Evolutionary conservation across 495 filamentous ascomycete genomes (phyloP).

Genomic region (Lepidopterella palustris): DNA sequence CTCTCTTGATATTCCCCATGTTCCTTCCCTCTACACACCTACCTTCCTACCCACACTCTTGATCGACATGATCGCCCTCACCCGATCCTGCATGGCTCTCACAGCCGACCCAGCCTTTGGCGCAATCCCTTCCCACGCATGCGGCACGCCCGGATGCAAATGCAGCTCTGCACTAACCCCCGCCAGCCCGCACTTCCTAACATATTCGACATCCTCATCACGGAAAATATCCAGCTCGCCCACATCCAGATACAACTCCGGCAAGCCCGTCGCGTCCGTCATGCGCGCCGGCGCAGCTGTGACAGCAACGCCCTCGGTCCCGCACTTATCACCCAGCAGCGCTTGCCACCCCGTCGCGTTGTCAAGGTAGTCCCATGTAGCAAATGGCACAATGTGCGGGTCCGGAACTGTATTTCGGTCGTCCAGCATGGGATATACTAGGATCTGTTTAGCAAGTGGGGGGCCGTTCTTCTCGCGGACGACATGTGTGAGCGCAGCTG

Average conservation of each 20-base stretch:
- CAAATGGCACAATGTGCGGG: not conserved
- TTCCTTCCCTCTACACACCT: not conserved
- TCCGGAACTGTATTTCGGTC: conserved; percentile 19
- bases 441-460: not conserved
- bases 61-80: not conserved
- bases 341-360: not conserved
- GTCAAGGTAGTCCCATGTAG: conserved; percentile 10
- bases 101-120: not conserved
- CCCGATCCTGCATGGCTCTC: not conserved
- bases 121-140: conserved; percentile 40
- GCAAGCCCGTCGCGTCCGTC: conserved; percentile 1
- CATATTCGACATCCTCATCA: conserved; percentile 42
- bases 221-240: conserved; percentile 35
- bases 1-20: not conserved
- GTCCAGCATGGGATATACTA: conserved; percentile 2
- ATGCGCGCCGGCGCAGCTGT: conserved; percentile 2
- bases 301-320: not conserved
- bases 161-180: conserved; percentile 45
- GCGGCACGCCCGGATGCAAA: conserved; percentile 45
- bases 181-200: conserved; percentile 32
- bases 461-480: conserved; percentile 37
- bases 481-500: conserved; percentile 39
- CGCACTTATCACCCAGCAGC: not conserved
- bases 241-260: conserved; percentile 5
- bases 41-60: not conserved